Conservation (phyloP, 2,329 filamentous ascomycete genomes). For the Trichoderma citrinoviride region DNA sequence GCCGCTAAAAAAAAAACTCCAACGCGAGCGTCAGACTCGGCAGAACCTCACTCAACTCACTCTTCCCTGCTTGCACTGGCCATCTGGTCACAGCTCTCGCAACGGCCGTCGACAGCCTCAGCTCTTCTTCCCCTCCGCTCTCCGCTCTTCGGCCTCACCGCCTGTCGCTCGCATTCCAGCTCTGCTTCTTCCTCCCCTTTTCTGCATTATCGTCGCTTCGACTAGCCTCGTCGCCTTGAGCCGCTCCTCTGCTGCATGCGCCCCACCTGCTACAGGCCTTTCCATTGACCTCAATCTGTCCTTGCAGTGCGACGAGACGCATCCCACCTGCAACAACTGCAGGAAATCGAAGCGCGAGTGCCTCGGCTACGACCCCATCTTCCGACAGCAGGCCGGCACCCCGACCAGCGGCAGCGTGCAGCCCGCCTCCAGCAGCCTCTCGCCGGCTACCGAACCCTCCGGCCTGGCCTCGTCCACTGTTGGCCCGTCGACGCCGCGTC, state of each 20-base stretch:
- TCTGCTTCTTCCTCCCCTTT: background rate
- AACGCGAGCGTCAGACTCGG: slow-evolving; percentile 11
- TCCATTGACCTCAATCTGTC: slow-evolving; percentile 30
- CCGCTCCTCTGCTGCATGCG: background rate
- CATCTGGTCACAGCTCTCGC: background rate
- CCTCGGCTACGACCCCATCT: slow-evolving; percentile 82
- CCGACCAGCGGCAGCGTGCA: slow-evolving; percentile 63
- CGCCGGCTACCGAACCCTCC: slow-evolving; percentile 38
- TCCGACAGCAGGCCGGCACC: slow-evolving; percentile 70
- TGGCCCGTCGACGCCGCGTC: slow-evolving; percentile 28
- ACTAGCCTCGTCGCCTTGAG: background rate
- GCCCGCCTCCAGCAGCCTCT: slow-evolving; percentile 34
- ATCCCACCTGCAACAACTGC: slow-evolving; percentile 88
- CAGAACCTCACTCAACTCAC: background rate
- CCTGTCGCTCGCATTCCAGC: slow-evolving; percentile 1
- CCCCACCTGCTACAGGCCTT: slow-evolving; percentile 19
- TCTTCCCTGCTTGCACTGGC: background rate
- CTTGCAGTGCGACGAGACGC: slow-evolving; percentile 86
- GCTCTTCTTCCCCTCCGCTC: background rate
- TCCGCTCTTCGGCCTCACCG: slow-evolving; percentile 16
- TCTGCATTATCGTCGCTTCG: background rate
- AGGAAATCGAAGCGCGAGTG: slow-evolving; percentile 87
- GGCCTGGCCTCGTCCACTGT: slow-evolving; percentile 26
- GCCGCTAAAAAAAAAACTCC: slow-evolving; percentile 1
- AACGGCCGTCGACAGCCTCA: background rate